Base-by-base conservation (phyloP, 306 rosid genomes). In the Castanopsis chinensis region DNA sequence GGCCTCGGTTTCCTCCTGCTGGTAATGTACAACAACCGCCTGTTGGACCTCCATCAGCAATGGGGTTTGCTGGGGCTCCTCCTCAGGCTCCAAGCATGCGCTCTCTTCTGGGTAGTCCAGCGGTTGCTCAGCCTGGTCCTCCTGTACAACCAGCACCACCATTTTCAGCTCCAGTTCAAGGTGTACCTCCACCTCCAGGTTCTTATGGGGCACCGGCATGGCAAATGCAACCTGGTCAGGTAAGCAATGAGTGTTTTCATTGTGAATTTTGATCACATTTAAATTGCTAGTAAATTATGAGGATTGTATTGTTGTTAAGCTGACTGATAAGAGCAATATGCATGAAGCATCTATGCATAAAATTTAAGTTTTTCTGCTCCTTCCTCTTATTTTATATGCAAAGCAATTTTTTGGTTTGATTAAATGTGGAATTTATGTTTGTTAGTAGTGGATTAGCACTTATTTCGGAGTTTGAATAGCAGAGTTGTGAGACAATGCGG, bases 171-270 rank as follows among this genome's bases (percentile, higher is more conserved):
- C 63, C 89, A 57, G 49, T 92, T 86, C 98, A 81, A 76, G 88
- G 90, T 72, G 58, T 78, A 57, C 37, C 79, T 82, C 87, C 85
- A 61, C 89, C 94, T 65, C 81, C 89, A 45, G 83, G 83, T 83
- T 82, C 98, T 58, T 92, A 90, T 76, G 90, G 84, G 59, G 80
- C 89, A 73, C 93, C 93, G 25, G 57, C 93, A 54, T 94, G 99
- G 99, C 82, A 86, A 56, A 79, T 86, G 91, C 98, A 87, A 76
- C 80, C 82, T 9, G 97, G 94, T 70, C 99, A 91, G 94, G 99
- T 92, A 78, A 72, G 32, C 59, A 49, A 65, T 72, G 35, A 45
- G 51, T 74, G n/a, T 82, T 79, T 59, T 73, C 27, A 9, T 23
- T 5, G 23, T 70, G 51, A 30, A 76, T 58, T 65, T 51, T 25